These are phyloP conservation scores for Saccharum officinarum DNA, from an alignment of 176 grass and related monocot species.

Conservation along the genomic window DNA sequence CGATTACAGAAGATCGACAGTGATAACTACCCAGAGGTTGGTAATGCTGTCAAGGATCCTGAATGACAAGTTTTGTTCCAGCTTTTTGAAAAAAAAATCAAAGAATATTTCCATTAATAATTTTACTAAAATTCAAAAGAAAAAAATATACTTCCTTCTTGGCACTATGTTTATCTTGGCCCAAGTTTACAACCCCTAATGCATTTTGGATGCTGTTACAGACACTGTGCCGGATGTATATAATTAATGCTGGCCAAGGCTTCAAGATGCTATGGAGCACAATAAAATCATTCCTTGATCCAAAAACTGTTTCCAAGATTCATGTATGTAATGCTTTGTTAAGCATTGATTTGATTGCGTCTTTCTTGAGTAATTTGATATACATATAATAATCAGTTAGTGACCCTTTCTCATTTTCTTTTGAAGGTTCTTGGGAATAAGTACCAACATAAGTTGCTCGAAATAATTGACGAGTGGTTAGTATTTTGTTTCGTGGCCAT, in stretches of 20 bases:
- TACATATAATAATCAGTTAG: conserved; percentile 21
- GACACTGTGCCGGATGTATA: conserved; percentile 81
- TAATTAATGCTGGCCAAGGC: conserved; percentile 91
- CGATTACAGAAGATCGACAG: conserved; percentile 86
- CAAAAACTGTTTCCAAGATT: conserved; percentile 98
- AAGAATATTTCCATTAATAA: not conserved
- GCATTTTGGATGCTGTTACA: conserved; percentile 45
- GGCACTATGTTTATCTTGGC: conserved; percentile 34
- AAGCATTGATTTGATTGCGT: conserved; percentile 14
- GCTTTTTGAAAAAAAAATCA: not conserved
- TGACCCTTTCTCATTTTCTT: conserved; percentile 37
- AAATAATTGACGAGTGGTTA: conserved; percentile 92
- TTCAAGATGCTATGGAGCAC: conserved; percentile 95
- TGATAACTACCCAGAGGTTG: conserved; percentile 98
- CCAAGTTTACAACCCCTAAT: conserved; percentile 19
- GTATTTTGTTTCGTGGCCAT: conserved; percentile 15
- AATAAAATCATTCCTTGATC: conserved; percentile 98
- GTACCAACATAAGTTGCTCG: conserved; percentile 87
- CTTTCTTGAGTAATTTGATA: conserved; percentile 17
- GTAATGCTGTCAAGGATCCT: conserved; percentile 21
- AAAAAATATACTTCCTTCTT: not conserved
- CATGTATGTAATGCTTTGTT: conserved; percentile 59
- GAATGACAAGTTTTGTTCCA: not conserved
- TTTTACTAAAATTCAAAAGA: conserved; percentile 1
- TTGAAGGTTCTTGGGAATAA: conserved; percentile 91